Percentiles rank a stretch among this genome's conserved stretches.
These are phyloP conservation scores for Penicillium nordicum DNA, from an alignment of 2,329 filamentous ascomycete species.

Conservation along the genomic window DNA sequence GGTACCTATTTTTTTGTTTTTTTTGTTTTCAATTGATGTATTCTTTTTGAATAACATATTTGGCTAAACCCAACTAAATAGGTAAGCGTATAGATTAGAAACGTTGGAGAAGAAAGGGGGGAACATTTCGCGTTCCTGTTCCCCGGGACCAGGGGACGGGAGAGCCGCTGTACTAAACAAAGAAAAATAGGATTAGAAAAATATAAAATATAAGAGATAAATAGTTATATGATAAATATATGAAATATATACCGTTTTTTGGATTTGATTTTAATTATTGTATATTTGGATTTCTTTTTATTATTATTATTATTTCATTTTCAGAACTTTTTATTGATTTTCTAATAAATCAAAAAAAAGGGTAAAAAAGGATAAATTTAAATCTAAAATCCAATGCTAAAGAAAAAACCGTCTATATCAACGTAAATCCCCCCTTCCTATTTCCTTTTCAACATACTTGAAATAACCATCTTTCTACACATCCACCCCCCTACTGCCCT, in stretches of 20 bases:
- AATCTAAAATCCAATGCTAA: conserved; percentile 6
- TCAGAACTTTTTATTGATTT: background rate
- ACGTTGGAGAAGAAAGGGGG: conserved; percentile 29
- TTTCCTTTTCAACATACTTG: conserved; percentile 16
- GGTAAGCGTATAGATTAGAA: conserved; percentile 1
- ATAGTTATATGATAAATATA: background rate
- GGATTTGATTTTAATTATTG: conserved; percentile 2
- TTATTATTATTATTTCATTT: background rate
- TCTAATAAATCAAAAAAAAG: conserved; percentile 1
- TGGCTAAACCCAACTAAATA: background rate
- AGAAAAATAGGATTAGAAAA: conserved; percentile 8
- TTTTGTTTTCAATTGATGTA: background rate
- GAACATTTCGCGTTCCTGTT: conserved; percentile 28
- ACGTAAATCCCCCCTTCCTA: conserved; percentile 23
- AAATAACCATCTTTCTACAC: conserved; percentile 9
- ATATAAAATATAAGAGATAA: conserved; percentile 5
- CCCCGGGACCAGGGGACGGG: conserved; percentile 32
- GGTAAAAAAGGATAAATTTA: background rate
- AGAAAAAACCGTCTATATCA: conserved; percentile 30
- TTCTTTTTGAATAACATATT: too few species aligned
- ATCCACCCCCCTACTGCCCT: conserved; percentile 14
- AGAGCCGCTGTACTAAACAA: conserved; percentile 34
- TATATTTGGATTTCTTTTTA: conserved; percentile 6
- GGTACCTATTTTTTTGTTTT: background rate
- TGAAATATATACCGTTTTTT: background rate